Percentiles rank a stretch among this genome's conserved stretches.
Evolutionary conservation across 345 rosid genomes (phyloP).

Genomic region (Trapa bicornis): DNA sequence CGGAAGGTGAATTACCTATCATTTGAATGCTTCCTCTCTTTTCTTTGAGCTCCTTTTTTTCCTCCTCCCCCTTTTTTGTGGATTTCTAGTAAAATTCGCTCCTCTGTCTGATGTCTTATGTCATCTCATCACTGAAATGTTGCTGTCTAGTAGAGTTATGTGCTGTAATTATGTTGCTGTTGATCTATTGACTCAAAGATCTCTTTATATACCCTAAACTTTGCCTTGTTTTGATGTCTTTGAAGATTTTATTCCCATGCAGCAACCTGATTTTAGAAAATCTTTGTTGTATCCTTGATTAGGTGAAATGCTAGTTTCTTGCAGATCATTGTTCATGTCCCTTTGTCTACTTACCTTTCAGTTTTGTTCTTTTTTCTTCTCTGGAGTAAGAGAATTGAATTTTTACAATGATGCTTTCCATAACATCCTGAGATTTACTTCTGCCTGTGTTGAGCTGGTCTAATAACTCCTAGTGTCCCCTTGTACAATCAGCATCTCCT

Average conservation of each 20-base stretch:
- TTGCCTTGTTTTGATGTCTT: neutral
- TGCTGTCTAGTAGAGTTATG: neutral
- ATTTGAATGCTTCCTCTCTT: neutral
- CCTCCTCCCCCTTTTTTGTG: neutral
- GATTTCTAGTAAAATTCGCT: neutral
- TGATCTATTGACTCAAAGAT: neutral
- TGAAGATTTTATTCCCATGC: neutral
- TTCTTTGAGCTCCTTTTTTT: neutral
- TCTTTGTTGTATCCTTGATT: neutral
- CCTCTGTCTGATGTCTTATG: neutral
- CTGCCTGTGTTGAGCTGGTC: neutral
- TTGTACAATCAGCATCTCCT: too few species aligned
- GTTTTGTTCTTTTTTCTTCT: neutral
- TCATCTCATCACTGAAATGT: neutral
- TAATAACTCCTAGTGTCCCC: neutral
- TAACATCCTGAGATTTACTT: neutral
- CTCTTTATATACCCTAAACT: neutral
- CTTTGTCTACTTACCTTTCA: too few species aligned
- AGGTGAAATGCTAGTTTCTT: neutral
- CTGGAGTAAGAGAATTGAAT: neutral
- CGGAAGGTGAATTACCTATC: constrained; percentile 35
- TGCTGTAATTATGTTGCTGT: neutral
- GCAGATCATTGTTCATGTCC: neutral
- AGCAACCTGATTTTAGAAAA: neutral
- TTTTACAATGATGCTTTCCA: neutral